Conservation (phyloP, 495 filamentous ascomycete genomes). For the Aspergillus sclerotiicarbonarius region DNA sequence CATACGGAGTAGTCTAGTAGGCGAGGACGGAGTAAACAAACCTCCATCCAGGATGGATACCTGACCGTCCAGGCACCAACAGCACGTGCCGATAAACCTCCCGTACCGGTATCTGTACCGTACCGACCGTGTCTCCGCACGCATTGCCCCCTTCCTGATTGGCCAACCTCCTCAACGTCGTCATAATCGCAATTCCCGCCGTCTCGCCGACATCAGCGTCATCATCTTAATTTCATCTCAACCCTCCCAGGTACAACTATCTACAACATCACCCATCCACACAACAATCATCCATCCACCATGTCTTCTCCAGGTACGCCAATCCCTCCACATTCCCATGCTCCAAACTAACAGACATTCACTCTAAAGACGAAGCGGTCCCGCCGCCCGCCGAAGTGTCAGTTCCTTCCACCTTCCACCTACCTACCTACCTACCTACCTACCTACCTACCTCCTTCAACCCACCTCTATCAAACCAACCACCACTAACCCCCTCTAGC, state of each 20-base stretch:
- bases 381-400: conserved; percentile 31
- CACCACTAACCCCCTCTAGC: conserved; percentile 26
- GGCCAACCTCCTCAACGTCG: background rate
- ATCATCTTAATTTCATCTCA: conserved; percentile 1
- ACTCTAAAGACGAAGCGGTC: conserved; percentile 16
- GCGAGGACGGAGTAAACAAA: too few species aligned
- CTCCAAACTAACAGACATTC: conserved; percentile 2
- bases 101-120: background rate
- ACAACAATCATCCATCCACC: background rate
- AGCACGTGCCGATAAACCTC: background rate
- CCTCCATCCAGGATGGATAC: background rate
- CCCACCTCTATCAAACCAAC: background rate
- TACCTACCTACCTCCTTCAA: background rate
- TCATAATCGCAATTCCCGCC: background rate
- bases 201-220: background rate
- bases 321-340: background rate
- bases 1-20: too few species aligned
- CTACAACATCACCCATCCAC: background rate
- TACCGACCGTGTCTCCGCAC: background rate
- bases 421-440: background rate
- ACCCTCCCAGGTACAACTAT: background rate
- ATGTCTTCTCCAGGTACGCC: conserved; percentile 20
- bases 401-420: conserved; percentile 13
- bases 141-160: background rate
- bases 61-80: background rate